These are phyloP conservation scores for Marasmius oreades DNA, from an alignment of 1,284 basidiomycete genomes.

Conservation along the genomic window DNA sequence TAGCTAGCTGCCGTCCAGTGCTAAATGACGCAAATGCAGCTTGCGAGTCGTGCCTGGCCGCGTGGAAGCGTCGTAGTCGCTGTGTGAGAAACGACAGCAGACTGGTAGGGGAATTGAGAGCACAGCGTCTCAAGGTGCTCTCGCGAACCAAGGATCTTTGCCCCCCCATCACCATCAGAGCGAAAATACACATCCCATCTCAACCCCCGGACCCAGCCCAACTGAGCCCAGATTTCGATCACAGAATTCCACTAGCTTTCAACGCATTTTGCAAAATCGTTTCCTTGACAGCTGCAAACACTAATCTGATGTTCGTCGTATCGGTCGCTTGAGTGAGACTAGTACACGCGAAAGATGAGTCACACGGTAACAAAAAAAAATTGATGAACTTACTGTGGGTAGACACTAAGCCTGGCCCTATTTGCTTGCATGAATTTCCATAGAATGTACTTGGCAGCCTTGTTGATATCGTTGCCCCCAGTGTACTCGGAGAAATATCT, in stretches of 20 bases:
- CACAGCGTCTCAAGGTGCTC: too few species aligned
- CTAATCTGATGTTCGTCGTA: conserved; percentile 79
- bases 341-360: background rate
- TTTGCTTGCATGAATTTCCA: conserved; percentile 92
- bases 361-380: conserved; percentile 3
- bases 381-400: conserved; percentile 6
- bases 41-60: too few species aligned
- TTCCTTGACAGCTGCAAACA: conserved; percentile 96
- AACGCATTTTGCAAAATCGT: conserved; percentile 89
- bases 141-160: too few species aligned
- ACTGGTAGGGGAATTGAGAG: too few species aligned
- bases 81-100: too few species aligned
- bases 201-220: background rate
- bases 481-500: conserved; percentile 33
- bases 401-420: background rate
- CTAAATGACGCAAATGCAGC: too few species aligned
- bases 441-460: conserved; percentile 95
- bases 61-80: too few species aligned
- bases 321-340: conserved; percentile 80
- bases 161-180: too few species aligned
- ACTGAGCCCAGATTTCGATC: background rate
- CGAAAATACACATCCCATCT: background rate
- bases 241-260: conserved; percentile 36
- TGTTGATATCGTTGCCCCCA: conserved; percentile 91
- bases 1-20: too few species aligned